These are phyloP conservation scores for Takashimella koratensis DNA, from an alignment of 1,284 basidiomycete genomes.

Conservation along the genomic window DNA sequence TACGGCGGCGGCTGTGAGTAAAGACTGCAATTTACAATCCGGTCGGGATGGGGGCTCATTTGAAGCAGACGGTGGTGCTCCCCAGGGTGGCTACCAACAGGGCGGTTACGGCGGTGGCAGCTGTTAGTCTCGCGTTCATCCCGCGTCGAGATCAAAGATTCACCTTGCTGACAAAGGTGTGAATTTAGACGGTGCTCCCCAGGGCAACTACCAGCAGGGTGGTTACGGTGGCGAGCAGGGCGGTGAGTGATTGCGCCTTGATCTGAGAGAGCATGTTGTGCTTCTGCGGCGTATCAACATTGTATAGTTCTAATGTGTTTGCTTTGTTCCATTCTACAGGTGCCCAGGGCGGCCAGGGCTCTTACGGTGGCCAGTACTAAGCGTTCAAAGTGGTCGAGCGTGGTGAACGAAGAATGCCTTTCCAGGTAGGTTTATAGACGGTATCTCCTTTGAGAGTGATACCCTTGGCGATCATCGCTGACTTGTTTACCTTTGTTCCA, in stretches of 20 bases:
- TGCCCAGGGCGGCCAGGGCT: slow-evolving; percentile 29
- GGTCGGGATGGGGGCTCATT: not conserved
- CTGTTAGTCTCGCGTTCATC: slow-evolving; percentile 5
- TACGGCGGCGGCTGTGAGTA: slow-evolving; percentile 23
- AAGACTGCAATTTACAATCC: no score
- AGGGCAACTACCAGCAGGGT: slow-evolving; percentile 12
- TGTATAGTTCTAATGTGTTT: slow-evolving; percentile 3
- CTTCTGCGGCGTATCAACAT: not conserved
- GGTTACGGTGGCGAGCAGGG: slow-evolving; percentile 22
- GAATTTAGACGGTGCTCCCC: slow-evolving; percentile 1
- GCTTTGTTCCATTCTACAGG: slow-evolving; percentile 6
- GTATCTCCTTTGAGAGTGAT: no score
- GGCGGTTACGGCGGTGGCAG: slow-evolving; percentile 26
- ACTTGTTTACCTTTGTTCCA: no score
- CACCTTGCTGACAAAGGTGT: not conserved
- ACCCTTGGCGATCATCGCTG: no score
- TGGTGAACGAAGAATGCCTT: no score
- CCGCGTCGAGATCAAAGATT: no score
- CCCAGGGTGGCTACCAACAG: slow-evolving; percentile 24
- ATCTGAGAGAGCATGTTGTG: not conserved
- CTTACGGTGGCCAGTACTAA: slow-evolving; percentile 39
- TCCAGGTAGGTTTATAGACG: no score
- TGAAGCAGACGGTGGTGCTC: not conserved
- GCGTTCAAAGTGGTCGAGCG: no score
- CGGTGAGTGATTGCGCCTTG: slow-evolving; percentile 14